Evolutionary conservation across 2,329 filamentous ascomycete species (phyloP).

Genomic region (Cadophora sp.): DNA sequence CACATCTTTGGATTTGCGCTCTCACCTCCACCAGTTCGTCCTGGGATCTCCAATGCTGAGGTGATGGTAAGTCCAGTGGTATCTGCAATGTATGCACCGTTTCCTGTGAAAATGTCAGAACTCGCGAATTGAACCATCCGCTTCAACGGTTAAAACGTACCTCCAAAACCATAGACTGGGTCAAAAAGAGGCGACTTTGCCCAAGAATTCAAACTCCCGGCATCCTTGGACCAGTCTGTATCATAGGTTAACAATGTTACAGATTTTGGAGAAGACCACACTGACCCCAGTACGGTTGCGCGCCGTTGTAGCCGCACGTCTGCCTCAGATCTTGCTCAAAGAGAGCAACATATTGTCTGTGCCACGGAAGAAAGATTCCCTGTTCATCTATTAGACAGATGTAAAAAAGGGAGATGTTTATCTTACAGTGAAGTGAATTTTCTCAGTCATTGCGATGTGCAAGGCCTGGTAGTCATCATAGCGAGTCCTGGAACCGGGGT

Average conservation of each 20-base stretch:
- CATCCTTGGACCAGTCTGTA: slow-evolving; percentile 18
- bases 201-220: slow-evolving; percentile 1
- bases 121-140: not conserved
- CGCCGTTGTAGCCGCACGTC: slow-evolving; percentile 12
- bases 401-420: not conserved
- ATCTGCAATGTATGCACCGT: slow-evolving; percentile 18
- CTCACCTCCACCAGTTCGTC: slow-evolving; percentile 1
- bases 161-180: slow-evolving; percentile 19
- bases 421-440: slow-evolving; percentile 21
- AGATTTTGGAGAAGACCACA: too few species aligned
- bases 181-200: slow-evolving; percentile 14
- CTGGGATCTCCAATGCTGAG: slow-evolving; percentile 4
- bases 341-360: slow-evolving; percentile 2
- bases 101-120: slow-evolving; percentile 10
- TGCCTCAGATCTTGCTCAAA: slow-evolving; percentile 16
- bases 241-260: not conserved
- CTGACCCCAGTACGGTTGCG: slow-evolving; percentile 18
- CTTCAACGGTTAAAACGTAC: not conserved
- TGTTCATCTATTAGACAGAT: not conserved
- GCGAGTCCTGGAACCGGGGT: slow-evolving; percentile 13
- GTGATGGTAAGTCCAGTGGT: slow-evolving; percentile 6
- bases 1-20: too few species aligned
- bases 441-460: slow-evolving; percentile 19
- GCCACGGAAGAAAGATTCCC: slow-evolving; percentile 16
- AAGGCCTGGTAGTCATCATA: slow-evolving; percentile 24